Evolutionary conservation across 805 yeast genomes (phyloP).

Genomic region (Starmerella davenportii): DNA sequence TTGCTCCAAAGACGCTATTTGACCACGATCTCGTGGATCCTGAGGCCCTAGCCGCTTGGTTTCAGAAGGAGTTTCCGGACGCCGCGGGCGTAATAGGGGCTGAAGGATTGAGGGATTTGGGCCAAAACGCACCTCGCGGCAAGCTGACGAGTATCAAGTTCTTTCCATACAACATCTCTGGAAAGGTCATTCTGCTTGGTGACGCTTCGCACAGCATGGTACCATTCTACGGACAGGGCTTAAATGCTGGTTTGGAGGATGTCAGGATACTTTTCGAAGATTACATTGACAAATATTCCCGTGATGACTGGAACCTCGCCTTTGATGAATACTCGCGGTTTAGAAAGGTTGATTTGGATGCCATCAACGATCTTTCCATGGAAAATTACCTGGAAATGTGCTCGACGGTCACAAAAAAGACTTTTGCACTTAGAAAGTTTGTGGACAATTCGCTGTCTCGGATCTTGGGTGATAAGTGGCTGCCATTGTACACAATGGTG

Average conservation of each 20-base stretch:
- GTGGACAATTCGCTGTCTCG: slow-evolving; percentile 50
- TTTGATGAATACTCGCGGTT: slow-evolving; percentile 36
- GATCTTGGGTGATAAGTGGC: slow-evolving; percentile 44
- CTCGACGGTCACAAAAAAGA: slow-evolving; percentile 45
- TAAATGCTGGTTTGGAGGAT: slow-evolving; percentile 93
- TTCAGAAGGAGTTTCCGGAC: slow-evolving; percentile 49
- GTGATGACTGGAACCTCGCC: slow-evolving; percentile 26
- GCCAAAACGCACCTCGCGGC: slow-evolving; percentile 51
- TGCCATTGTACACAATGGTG: slow-evolving; percentile 83
- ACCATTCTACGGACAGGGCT: slow-evolving; percentile 95
- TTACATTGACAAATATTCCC: slow-evolving; percentile 22
- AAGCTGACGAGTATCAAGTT: slow-evolving; percentile 58
- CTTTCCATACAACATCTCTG: slow-evolving; percentile 47
- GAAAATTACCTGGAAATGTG: slow-evolving; percentile 80
- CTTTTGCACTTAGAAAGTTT: slow-evolving; percentile 46
- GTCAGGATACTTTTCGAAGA: slow-evolving; percentile 44
- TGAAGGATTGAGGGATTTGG: slow-evolving; percentile 31
- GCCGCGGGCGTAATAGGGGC: slow-evolving; percentile 53
- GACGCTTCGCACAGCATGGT: slow-evolving; percentile 97
- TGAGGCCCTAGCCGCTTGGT: slow-evolving; percentile 35
- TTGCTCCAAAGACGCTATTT: slow-evolving; percentile 58
- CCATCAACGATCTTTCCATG: slow-evolving; percentile 63
- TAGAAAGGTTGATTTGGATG: slow-evolving; percentile 49
- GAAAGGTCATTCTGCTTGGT: slow-evolving; percentile 54
- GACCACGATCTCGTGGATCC: slow-evolving; percentile 26